These are phyloP conservation scores for Candida endomychidarum DNA, from an alignment of 805 yeast genomes.

Conservation along the genomic window DNA sequence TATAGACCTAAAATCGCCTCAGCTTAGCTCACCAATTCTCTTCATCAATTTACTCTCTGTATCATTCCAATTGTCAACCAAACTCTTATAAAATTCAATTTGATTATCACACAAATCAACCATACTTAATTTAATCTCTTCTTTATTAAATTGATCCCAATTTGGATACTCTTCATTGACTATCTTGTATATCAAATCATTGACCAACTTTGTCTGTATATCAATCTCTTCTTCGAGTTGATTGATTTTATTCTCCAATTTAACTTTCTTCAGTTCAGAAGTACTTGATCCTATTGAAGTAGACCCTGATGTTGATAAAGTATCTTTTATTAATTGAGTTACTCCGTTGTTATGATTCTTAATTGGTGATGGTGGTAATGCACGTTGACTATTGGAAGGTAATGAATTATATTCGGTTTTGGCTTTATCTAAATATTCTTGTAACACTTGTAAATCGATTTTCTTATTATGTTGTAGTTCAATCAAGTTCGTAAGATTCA, in stretches of 20 bases:
- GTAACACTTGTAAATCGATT: slow-evolving; percentile 83
- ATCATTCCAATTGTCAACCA: slow-evolving; percentile 70
- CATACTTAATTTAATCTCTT: slow-evolving; percentile 72
- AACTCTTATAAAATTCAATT: slow-evolving; percentile 65
- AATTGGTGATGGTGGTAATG: slow-evolving; percentile 36
- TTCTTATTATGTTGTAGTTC: slow-evolving; percentile 89
- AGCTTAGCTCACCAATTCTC: slow-evolving; percentile 26
- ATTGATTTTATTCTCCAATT: slow-evolving; percentile 41
- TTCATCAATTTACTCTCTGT: slow-evolving; percentile 40
- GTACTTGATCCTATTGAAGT: slow-evolving; percentile 41
- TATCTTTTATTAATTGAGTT: slow-evolving; percentile 47
- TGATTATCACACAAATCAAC: slow-evolving; percentile 73
- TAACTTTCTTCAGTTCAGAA: slow-evolving; percentile 43
- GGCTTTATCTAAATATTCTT: slow-evolving; percentile 74
- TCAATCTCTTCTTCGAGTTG: slow-evolving; percentile 47
- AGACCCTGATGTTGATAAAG: slow-evolving; percentile 49
- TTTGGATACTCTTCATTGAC: slow-evolving; percentile 53
- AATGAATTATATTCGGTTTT: slow-evolving; percentile 54
- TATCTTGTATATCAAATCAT: slow-evolving; percentile 46
- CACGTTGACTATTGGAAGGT: slow-evolving; percentile 17
- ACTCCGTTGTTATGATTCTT: slow-evolving; percentile 29
- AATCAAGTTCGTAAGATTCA: slow-evolving; percentile 53
- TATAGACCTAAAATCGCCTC: too few relatives aligned
- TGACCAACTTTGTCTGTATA: slow-evolving; percentile 44
- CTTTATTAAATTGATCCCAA: slow-evolving; percentile 78